Conservation (phyloP, 148 eudicot species). For the Amaranthus cruentus region DNA sequence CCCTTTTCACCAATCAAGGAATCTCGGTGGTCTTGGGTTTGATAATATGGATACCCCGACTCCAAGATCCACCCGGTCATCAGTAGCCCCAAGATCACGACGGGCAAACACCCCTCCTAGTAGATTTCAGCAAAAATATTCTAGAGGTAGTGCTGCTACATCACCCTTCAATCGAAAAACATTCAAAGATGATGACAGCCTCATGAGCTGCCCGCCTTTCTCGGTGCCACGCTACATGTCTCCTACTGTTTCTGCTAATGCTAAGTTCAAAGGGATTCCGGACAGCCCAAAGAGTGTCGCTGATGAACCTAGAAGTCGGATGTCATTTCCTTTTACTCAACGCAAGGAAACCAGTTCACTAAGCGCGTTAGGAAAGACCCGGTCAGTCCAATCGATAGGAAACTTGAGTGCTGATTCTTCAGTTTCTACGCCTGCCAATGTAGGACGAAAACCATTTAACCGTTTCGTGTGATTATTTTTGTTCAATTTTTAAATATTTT, state of each 20-base stretch:
- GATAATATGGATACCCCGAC: slow-evolving; percentile 49
- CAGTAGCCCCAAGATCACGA: slow-evolving; percentile 39
- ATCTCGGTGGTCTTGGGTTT: slow-evolving; percentile 23
- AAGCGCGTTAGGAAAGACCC: slow-evolving; percentile 44
- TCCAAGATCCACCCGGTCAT: slow-evolving; percentile 69
- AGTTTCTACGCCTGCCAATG: slow-evolving; percentile 69
- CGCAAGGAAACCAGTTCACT: slow-evolving; percentile 44
- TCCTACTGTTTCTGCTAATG: slow-evolving; percentile 62
- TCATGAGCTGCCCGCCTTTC: slow-evolving; percentile 77
- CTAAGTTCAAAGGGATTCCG: slow-evolving; percentile 47
- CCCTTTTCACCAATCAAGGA: slow-evolving; percentile 44
- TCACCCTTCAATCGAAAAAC: slow-evolving; percentile 42
- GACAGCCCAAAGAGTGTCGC: slow-evolving; percentile 39
- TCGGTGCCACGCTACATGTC: slow-evolving; percentile 73
- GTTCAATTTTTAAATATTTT: neutral
- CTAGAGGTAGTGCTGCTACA: slow-evolving; percentile 35
- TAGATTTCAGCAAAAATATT: slow-evolving; percentile 35
- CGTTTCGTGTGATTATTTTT: slow-evolving; percentile 65
- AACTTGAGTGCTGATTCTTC: slow-evolving; percentile 74
- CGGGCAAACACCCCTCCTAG: slow-evolving; percentile 44
- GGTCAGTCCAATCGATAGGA: slow-evolving; percentile 47
- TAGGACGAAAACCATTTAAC: slow-evolving; percentile 92
- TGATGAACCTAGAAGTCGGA: slow-evolving; percentile 58
- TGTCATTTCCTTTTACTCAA: slow-evolving; percentile 70
- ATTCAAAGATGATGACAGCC: slow-evolving; percentile 71